Base-by-base conservation (phyloP, 177 flowering plant genomes). In the Vitis hybrid region DNA sequence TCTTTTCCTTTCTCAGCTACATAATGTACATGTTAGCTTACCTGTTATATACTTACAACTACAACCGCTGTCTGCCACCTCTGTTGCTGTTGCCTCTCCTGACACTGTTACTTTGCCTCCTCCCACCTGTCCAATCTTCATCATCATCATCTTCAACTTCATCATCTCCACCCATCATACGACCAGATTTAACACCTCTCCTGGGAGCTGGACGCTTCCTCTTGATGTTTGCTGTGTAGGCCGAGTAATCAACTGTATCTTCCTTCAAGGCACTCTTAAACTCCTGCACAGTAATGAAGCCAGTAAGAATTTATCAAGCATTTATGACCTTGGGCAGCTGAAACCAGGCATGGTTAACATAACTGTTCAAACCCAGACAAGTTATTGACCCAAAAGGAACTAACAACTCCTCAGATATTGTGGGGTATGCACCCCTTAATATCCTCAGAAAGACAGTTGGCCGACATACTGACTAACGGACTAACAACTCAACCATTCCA, bases 211-310 rank as follows among this genome's bases (percentile, higher is more conserved):
- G 91, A 10, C 98, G 88, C 74, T 87, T 91, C 79, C 88, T 81
- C 73, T 88, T 93, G 60, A 91, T 81, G 72, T 81, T 89, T 51
- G 98, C 85, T n/a, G 91, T 83, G 78, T 90, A 95, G 23, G 69
- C 69, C 9, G 97, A 72, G 76, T 93, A 95, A 72, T 95, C 99
- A 2, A 92, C 70, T 1, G 99, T 85, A 75, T 95, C 99, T 70
- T 95, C 99, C 85, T 74, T 95, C 75, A 95, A 67, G n/a, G 97
- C 89, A 63, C 54, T 79, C 82, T 95, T 95, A 52, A 86, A 91
- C 66, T 90, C 99, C 99, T 95, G 82, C 58, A 8, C 61, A 60
- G 23, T 4, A 71, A 62, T 13, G 23, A 32, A 64, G 52, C 17
- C 60, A 65, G 7, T 2, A 56, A 75, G 32, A 56, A 49, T 40